Base-by-base conservation (phyloP, 768 basidiomycete species). In the Calocybe gangraenosa region DNA sequence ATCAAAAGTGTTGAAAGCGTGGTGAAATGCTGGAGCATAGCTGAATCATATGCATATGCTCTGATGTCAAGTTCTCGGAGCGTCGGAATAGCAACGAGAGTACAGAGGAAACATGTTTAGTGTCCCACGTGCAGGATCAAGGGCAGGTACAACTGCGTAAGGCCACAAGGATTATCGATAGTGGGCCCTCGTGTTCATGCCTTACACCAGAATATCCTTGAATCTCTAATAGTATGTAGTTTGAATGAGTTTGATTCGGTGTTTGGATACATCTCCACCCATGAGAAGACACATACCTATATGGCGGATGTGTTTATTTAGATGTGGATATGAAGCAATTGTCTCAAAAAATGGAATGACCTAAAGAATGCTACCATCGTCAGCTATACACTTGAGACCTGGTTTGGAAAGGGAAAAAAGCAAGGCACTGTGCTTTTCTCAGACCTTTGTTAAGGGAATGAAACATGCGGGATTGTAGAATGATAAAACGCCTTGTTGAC, bases 131-230 rank as follows among this genome's bases (percentile, higher is more conserved):
- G 55, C 84, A 89, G 5, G 78, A 69, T 36, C 53, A 66, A 8
- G 90, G 71, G 48, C 79, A 79, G 32, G 62, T 55, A 54, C 86
- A 87, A 55, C 88, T 84, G 38, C 61, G 58, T 11, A 90, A 60
- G 0, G 78, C 87, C 37, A 48, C 40, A 37, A 84, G 78, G 7
- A 64, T 51, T 5, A 63, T 58, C 6, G 5, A 6, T 1, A 63
- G 59, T 2, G 68, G 61, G n/a, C 64, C 59, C 6, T 6, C 6
- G 25, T 28, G 6, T 55, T 2, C 73, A 48, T 8, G 65, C 71
- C 53, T 81, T 84, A n/a, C n/a, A n/a, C n/a, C n/a, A 0, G 87
- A 85, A 54, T 87, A 90, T 50, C 82, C 82, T 50, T 84, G 75
- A 34, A 90, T 79, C 48, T 83, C 87, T 89, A n/a, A n/a, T n/a